Base-by-base conservation (phyloP, 257 asterid species). In the Penstemon barbatus region DNA sequence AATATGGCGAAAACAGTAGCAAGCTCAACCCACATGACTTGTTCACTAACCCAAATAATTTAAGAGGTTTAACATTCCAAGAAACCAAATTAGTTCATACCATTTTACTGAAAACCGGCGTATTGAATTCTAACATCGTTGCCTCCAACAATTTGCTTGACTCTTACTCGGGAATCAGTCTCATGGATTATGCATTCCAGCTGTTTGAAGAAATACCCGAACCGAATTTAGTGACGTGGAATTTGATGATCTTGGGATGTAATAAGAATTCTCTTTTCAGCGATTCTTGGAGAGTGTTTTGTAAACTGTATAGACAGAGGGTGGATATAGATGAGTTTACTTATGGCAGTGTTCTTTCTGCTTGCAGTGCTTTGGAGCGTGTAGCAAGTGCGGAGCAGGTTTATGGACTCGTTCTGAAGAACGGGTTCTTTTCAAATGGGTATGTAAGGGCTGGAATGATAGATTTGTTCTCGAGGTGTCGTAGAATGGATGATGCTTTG, bases 381-480 rank as follows among this genome's bases (percentile, higher is more conserved):
- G 18, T 15, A 0, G 18, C 18, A 15, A 0, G 18, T 15, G 18
- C 18, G 18, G 18, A 15, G 18, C 18, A 15, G 18, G 18, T 15
- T 15, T 15, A 15, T 15, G 18, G 18, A 15, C 18, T 15, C 18
- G 18, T 15, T 15, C 0, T 15, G 18, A 15, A 15, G 79, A 88
- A 83, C 15, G 98, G 98, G 10, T 86, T 79, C 77, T 74, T 68
- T 55, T 71, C 71, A 0, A 79, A 84, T 75, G 96, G 81, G 6
- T 90, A 85, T 61, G 79, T 86, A 37, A 81, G 87, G 78, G 42
- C 91, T 57, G 94, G 95, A 50, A 79, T 85, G 89, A 83, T 92
- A 12, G 91, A 83, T 75, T 77, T 90, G 61, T 84, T 86, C 61
- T 48, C 86, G 0, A 87, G 53, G 58, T 57, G 80, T 57, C 42